Percentiles rank a stretch among this genome's conserved stretches.
Conservation (phyloP, 1,284 basidiomycete species). For the Austropuccinia psidii region DNA sequence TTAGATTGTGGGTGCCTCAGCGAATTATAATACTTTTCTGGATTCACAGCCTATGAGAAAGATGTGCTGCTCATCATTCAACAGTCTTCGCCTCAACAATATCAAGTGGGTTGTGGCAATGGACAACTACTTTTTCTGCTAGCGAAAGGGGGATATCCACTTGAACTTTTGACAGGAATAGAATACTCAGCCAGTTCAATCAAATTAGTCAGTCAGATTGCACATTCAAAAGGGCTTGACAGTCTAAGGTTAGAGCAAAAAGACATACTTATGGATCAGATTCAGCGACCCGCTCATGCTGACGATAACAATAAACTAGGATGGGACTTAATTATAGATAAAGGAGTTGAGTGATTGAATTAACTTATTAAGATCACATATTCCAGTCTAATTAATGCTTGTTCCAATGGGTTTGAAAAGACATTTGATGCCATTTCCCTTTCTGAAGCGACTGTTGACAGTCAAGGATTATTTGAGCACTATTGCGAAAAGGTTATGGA, state of each 20-base stretch:
- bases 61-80: too few relatives aligned
- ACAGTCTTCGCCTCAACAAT: too few relatives aligned
- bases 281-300: not conserved
- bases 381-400: not conserved
- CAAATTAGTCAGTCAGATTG: conserved; percentile 7
- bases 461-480: not conserved
- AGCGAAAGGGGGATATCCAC: conserved; percentile 18
- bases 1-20: too few relatives aligned
- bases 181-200: conserved; percentile 26
- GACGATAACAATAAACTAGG: not conserved
- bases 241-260: not conserved
- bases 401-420: too few relatives aligned
- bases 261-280: conserved; percentile 14
- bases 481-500: conserved; percentile 1
- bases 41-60: too few relatives aligned
- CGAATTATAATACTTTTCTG: too few relatives aligned
- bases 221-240: conserved; percentile 5
- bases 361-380: not conserved
- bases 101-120: conserved; percentile 35
- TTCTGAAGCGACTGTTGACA: conserved; percentile 3
- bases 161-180: conserved; percentile 1
- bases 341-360: conserved; percentile 10
- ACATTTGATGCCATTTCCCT: conserved; percentile 34
- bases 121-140: conserved; percentile 29
- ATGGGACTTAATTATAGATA: conserved; percentile 33